Evolutionary conservation across 805 yeast genomes (phyloP).

Genomic region (Kluyveromyces aestuarii): DNA sequence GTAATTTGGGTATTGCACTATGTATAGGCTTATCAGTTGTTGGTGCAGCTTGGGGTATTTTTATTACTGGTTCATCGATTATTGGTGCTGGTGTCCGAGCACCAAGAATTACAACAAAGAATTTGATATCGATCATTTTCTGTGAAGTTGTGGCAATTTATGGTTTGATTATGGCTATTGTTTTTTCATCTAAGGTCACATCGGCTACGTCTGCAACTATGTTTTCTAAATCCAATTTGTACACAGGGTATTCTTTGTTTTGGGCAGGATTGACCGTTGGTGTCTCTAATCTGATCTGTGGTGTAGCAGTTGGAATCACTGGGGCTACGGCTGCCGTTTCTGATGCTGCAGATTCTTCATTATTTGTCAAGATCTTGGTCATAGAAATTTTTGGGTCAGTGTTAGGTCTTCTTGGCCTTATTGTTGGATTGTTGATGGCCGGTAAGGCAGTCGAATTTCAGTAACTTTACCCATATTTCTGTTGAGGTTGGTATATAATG

Average conservation of each 20-base stretch:
- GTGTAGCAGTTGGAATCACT: conserved; percentile 93
- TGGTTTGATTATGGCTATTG: conserved; percentile 96
- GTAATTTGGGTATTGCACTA: conserved; percentile 74
- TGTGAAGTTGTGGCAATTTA: conserved; percentile 99
- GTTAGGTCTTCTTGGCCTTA: conserved; percentile 89
- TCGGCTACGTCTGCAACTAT: conserved; percentile 55
- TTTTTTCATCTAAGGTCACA: conserved; percentile 80
- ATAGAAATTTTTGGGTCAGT: conserved; percentile 97
- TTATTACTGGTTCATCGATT: conserved; percentile 88
- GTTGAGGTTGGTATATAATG: background rate
- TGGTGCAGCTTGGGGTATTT: conserved; percentile 99
- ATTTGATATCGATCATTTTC: conserved; percentile 90
- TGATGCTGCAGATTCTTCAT: conserved; percentile 93
- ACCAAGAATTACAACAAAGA: conserved; percentile 95
- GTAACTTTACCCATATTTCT: conserved; percentile 22
- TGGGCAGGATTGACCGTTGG: conserved; percentile 99
- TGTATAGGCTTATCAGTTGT: conserved; percentile 93
- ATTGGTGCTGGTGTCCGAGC: conserved; percentile 98
- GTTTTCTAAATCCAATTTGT: conserved; percentile 73
- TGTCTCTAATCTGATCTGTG: conserved; percentile 85
- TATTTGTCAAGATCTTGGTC: conserved; percentile 92
- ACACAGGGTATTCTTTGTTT: conserved; percentile 90
- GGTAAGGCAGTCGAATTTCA: conserved; percentile 86
- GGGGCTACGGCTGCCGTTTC: conserved; percentile 98
- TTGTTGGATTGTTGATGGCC: conserved; percentile 95